Evolutionary conservation across 1,139 yeast species (phyloP).

Genomic region (Blastobotrys raffinosifermentans): DNA sequence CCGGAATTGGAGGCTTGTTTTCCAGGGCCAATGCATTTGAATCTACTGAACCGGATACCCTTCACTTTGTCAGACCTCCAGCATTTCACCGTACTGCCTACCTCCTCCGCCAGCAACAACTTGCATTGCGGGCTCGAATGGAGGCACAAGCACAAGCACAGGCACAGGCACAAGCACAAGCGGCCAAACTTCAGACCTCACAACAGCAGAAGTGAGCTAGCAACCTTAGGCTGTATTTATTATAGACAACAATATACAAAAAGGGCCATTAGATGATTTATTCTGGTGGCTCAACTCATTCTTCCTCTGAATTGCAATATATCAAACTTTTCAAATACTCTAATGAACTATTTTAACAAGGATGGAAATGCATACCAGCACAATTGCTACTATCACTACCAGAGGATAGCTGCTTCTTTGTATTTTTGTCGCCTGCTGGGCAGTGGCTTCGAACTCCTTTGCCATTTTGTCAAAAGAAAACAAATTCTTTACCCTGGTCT

Average conservation of each 20-base stretch:
- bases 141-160: constrained; percentile 18
- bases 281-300: no score
- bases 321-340: no score
- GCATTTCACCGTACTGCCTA: constrained; percentile 31
- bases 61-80: constrained; percentile 31
- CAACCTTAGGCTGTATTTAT: no score
- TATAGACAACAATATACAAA: no score
- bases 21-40: constrained; percentile 34
- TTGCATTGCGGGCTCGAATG: constrained; percentile 10
- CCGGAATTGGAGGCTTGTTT: constrained; percentile 28
- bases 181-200: constrained; percentile 46
- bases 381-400: no score
- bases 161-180: constrained; percentile 11
- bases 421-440: constrained; percentile 9
- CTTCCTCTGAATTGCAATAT: no score
- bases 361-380: no score
- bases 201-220: constrained; percentile 13
- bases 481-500: constrained; percentile 42
- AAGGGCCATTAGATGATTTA: no score
- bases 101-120: constrained; percentile 21
- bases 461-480: constrained; percentile 67
- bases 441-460: constrained; percentile 38
- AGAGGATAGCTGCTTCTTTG: neutral
- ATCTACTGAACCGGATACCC: constrained; percentile 27
- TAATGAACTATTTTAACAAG: no score